Base-by-base conservation (phyloP, 331 rosid genomes). In the Quercus lobata region DNA sequence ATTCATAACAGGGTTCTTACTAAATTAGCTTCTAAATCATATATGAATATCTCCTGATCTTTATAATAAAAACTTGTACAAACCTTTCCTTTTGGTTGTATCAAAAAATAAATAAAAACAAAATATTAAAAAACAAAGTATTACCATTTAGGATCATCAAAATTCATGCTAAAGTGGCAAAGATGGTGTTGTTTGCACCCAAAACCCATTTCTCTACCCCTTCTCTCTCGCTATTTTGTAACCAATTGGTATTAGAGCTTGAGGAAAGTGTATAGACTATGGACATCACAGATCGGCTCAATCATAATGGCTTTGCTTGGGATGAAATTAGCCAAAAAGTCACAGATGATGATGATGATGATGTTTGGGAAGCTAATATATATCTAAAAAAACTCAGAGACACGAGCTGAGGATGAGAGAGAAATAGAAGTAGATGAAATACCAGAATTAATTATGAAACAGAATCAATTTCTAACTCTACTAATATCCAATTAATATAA, bases 181-280 rank as follows among this genome's bases (percentile, higher is more conserved):
- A 5, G 37, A 34, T 34, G 37, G 7, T 34, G 37, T 5, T 34
- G 37, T 90, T 71, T 89, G 88, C 78, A 52, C 63, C 9, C 81
- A 74, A 44, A 82, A 52, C 80, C 72, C 80, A 2, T 12, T 11
- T 53, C 85, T 84, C 76, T 85, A 81, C 91, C 86, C 76, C 88
- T 3, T 49, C 72, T 7, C 97, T 95, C 76, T 68, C 87, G 4
- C 81, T 92, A 19, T 54, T 92, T 97, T 32, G 98, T 96, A 34
- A 34, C 37, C 37, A 34, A 54, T 57, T 75, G 71, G 53, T 74
- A 81, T 58, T 49, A 62, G 44, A 83, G 81, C 57, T 54, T 81
- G 71, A 65, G 74, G 86, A 78, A 76, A 49, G 88, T 63, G 71
- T 74, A 79, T 80, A 0, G 29, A 2, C 3, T 27, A 0, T 27